Base-by-base conservation (phyloP, 2,329 filamentous ascomycete genomes). In the Pseudocercospora musae region DNA sequence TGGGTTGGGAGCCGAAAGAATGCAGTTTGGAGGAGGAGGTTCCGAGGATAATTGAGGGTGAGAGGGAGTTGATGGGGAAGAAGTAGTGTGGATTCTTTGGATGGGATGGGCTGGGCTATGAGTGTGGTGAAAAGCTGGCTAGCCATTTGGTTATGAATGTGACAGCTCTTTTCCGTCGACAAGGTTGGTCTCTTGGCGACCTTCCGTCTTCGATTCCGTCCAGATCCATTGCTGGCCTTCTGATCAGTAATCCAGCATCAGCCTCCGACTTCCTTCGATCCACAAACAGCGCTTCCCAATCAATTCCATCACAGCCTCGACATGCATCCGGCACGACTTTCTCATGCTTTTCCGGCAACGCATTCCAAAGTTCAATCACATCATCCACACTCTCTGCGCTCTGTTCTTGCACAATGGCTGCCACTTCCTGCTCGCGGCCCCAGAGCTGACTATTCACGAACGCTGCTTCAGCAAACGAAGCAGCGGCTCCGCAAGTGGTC, bases 1-100 rank as follows among this genome's bases (percentile, higher is more conserved):
- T 90, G 8, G 85, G 82, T 0, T 90, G 87, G 88, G 79, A 80
- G 55, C 86, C 87, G 0, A 77, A 74, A 29, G 73, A 66, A 33
- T 60, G 57, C 0, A 66, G 60, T 21, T 27, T 75, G 21, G 68
- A 71, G 31, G 70, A 71, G 4, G 69, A 69, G 59, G 64, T 73
- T 18, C 69, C 70, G 37, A 66, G 63, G n/a, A 74, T 75, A 44
- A 49, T 75, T 13, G 65, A 72, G 49, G 63, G 66, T 29, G 73
- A 75, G 68, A 66, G 72, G 52, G 65, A 67, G 56, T n/a, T 25
- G 25, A 18, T 52, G 48, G 25, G 25, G 8, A 52, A 52, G 48
- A 27, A 25, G 15, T 29, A 29, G 13, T 48, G 5, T 18, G 37
- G 37, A 48, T 9, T 3, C n/a, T n/a, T n/a, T n/a, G n/a, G n/a